Evolutionary conservation across 257 asterid genomes (phyloP), one percentile per base, ranked within the genome.

Genomic region (Lycium barbarum): DNA sequence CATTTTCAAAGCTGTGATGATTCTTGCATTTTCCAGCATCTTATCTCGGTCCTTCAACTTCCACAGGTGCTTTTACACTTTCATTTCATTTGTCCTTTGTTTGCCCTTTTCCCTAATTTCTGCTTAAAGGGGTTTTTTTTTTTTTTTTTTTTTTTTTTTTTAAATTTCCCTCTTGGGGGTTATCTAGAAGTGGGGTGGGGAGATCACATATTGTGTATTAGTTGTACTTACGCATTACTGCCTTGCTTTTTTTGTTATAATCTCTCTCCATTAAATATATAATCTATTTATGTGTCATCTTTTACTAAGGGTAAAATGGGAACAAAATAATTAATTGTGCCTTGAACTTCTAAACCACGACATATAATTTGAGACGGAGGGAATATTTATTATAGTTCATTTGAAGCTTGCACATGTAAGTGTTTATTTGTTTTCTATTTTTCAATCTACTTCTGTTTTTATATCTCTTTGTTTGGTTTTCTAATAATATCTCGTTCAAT

Each of bases 1-100:
- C 15, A 51, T 13, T 20, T 35, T 63, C 5, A 26, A 76, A 13
- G 82, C n/a, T 72, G 38, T 72, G 18, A 5, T 51, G 63, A 53
- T 76, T 76, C 63, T 76, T 13, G 22, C 62, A 53, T 76, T 76
- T 76, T 76, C 22, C 82, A 51, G 47, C 62, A 76, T 51, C 47
- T 76, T 51, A 51, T 76, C 45, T 22, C 82, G 26, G 13, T 76
- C 63, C 63, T 76, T 26, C 82, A 76, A 26, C 11, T 12, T 26
- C 63, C 82, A 22, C 63, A 76, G 82, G 82, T 76, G 47, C 47
- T 51, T 51, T 51, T 26, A 67, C 15, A 76, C 8, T 26, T 76
- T 51, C 63, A 22, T 76, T 51, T 51, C 17, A 13, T 74, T 74
- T 51, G 3, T 76, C 49, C 33, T 20, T 51, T 51, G n/a, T 5